Conservation (phyloP, 495 filamentous ascomycete genomes). For the Neurospora sp. region DNA sequence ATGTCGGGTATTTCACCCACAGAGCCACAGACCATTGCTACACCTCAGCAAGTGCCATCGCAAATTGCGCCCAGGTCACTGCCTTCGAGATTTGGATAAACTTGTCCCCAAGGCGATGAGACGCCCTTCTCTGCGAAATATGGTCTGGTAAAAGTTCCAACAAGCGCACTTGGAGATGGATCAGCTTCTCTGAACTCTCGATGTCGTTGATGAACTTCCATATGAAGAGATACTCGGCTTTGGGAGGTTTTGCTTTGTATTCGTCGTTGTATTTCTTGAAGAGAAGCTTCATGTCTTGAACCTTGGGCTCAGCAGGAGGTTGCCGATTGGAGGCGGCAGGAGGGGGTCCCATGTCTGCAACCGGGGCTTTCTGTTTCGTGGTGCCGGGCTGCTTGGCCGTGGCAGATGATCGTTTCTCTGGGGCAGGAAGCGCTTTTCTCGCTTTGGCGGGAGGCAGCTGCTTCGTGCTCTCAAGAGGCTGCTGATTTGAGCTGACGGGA, state of each 20-base stretch:
- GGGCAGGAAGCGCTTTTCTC: not conserved
- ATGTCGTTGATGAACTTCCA: conserved; percentile 18
- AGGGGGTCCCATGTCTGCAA: not conserved
- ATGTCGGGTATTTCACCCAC: not conserved
- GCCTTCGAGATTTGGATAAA: conserved; percentile 6
- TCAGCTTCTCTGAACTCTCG: conserved; percentile 6
- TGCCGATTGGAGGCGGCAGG: not conserved
- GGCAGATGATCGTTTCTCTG: not conserved
- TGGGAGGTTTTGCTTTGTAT: conserved; percentile 12
- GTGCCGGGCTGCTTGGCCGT: not conserved
- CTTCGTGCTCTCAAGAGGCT: not conserved
- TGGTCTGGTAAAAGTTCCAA: conserved; percentile 3
- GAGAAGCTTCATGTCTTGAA: conserved; percentile 9
- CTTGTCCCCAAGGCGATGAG: not conserved
- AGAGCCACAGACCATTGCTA: not conserved
- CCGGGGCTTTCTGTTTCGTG: not conserved
- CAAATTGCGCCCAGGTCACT: conserved; percentile 16
- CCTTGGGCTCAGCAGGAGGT: not conserved
- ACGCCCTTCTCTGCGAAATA: not conserved
- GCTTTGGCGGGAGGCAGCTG: not conserved
- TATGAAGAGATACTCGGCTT: conserved; percentile 14
- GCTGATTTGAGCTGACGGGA: not conserved
- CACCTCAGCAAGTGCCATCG: not conserved
- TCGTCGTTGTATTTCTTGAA: conserved; percentile 7
- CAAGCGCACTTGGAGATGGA: conserved; percentile 16